Evolutionary conservation across 768 basidiomycete species (phyloP), one percentile per base, ranked within the genome.

Genomic region (Tulasnella sp.): DNA sequence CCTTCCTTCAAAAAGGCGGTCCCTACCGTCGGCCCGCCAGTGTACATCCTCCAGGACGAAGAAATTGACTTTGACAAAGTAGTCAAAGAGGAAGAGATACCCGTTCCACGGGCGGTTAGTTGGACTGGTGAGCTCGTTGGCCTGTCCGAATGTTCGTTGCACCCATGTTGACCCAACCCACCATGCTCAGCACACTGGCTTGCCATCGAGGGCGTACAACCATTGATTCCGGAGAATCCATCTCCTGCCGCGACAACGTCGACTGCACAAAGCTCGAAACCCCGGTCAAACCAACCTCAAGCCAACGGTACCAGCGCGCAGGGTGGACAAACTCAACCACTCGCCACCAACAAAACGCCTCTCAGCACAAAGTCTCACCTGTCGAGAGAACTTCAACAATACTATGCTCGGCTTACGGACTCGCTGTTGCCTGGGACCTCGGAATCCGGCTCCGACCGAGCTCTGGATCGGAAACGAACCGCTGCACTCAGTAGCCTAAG

Each of bases 191-290:
- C 98, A 2, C 98, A 99, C 84, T 99, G 98, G 98, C 89, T 99
- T 42, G 97, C 97, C 0, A 96, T 99, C 52, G 98, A 99, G 83
- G 98, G 98, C 36, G 94, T 99, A 18, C 98, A 99, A 83, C 97
- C 97, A 0, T 89, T 95, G n/a, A 94, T 97, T 74, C 94, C 95
- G 18, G 95, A 98, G 84, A 99, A 99, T 84, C 96, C 96, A 0
- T 93, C 94, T n/a, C 81, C 81, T 34, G 39, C 71, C 16, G 46
- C 80, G 34, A 46, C 71, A 73, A 40, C 77, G 21, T 62, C 56
- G 36, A 75, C 74, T 19, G 21, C 77, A 34, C 39, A 24, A 21
- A 80, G 42, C 19, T 21, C 72, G 6, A 76, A 71, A 27, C 38
- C 72, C 1, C 44, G 40, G 52, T 38, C 76, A 38, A n/a, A n/a